Percentiles rank a stretch among this genome's conserved stretches.
Conservation (phyloP, 768 basidiomycete genomes). For the Rhodocollybia butyracea region DNA sequence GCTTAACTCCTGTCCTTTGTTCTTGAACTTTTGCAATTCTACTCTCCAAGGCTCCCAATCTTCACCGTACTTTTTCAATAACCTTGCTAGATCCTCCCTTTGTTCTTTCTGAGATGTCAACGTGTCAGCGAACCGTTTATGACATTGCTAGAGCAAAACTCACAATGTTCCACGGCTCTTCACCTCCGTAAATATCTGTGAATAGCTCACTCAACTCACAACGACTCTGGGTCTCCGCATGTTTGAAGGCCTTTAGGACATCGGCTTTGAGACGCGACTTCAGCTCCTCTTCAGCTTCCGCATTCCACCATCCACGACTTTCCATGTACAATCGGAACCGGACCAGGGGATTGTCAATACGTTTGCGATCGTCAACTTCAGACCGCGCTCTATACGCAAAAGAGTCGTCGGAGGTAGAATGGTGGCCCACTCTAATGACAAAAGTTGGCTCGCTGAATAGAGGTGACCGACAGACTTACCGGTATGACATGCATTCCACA, state of each 20-base stretch:
- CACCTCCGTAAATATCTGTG: conserved; percentile 83
- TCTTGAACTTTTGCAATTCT: conserved; percentile 75
- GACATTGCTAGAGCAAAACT: conserved; percentile 27
- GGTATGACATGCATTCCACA: conserved; percentile 89
- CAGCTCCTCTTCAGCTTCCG: conserved; percentile 66
- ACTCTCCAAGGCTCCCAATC: conserved; percentile 83
- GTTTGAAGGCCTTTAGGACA: conserved; percentile 76
- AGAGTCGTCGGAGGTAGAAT: conserved; percentile 93
- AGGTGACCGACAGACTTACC: conserved; percentile 36
- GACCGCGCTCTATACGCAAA: conserved; percentile 88
- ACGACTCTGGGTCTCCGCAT: conserved; percentile 67
- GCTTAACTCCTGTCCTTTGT: conserved; percentile 61
- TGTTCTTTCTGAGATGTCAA: conserved; percentile 65
- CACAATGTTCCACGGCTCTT: conserved; percentile 82
- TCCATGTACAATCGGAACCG: conserved; percentile 88
- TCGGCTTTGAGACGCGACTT: conserved; percentile 66
- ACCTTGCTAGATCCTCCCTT: conserved; percentile 65
- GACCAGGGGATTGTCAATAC: conserved; percentile 84
- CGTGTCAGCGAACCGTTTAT: conserved; percentile 4
- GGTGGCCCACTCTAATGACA: conserved; percentile 75
- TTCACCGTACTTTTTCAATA: conserved; percentile 85
- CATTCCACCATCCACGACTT: conserved; percentile 81
- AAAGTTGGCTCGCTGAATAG: background rate
- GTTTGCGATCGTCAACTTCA: conserved; percentile 90
- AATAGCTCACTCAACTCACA: conserved; percentile 78